phyloP scores from a whole-genome alignment of 768 basidiomycete species.

The Collybia mongolica region DNA sequence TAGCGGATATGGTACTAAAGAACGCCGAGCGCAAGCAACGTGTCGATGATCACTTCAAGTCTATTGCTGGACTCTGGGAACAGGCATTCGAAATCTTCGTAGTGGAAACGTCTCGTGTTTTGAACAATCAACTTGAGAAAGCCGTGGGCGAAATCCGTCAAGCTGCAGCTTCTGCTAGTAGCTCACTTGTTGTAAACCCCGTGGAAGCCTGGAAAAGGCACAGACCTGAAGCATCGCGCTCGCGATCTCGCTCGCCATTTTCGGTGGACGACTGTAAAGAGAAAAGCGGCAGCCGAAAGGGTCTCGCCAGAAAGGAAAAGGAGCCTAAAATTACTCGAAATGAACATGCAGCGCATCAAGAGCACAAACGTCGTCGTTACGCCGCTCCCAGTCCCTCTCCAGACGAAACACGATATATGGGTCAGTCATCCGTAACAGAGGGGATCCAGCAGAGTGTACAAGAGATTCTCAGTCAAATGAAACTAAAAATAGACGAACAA shows the following conservation, averaged over 20 bases:
- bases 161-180: slow-evolving; percentile 13
- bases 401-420: slow-evolving; percentile 10
- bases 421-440: slow-evolving; percentile 8
- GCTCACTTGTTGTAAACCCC: background rate
- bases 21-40: slow-evolving; percentile 43
- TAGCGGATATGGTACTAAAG: slow-evolving; percentile 41
- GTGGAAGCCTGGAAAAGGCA: no score
- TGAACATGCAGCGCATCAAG: slow-evolving; percentile 9
- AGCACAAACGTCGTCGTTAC: slow-evolving; percentile 26
- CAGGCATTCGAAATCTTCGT: slow-evolving; percentile 41
- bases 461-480: slow-evolving; percentile 42
- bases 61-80: slow-evolving; percentile 46
- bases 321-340: slow-evolving; percentile 3
- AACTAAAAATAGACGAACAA: slow-evolving; percentile 48
- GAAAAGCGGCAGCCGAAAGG: background rate
- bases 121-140: slow-evolving; percentile 30
- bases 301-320: background rate
- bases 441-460: slow-evolving; percentile 14
- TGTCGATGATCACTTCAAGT: slow-evolving; percentile 34
- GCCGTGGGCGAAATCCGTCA: slow-evolving; percentile 28
- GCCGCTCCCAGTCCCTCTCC: slow-evolving; percentile 1
- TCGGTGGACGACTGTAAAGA: background rate
- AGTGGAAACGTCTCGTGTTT: slow-evolving; percentile 35
- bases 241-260: background rate
- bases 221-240: no score